Percentiles rank a stretch among this genome's conserved stretches.
These are phyloP conservation scores for Hysterangium stoloniferum DNA, from an alignment of 768 basidiomycete species.

Conservation along the genomic window DNA sequence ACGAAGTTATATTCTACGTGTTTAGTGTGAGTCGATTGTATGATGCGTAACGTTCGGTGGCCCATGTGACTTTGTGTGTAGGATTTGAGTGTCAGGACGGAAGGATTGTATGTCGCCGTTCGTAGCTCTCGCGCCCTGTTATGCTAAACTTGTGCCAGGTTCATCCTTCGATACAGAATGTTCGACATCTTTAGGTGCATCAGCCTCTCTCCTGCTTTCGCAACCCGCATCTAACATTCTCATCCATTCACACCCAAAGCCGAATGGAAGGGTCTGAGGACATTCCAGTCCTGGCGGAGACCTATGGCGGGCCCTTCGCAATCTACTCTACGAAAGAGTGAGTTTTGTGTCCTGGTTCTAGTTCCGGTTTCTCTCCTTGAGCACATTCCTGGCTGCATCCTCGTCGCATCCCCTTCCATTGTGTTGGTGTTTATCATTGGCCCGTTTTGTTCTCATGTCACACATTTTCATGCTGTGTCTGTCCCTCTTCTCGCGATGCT, in stretches of 20 bases:
- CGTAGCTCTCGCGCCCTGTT: background rate
- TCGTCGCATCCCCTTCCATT: too few relatives aligned
- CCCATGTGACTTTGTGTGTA: constrained; percentile 18
- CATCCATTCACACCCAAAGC: background rate
- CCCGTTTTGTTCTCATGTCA: background rate
- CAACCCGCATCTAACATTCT: background rate
- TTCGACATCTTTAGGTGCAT: constrained; percentile 41
- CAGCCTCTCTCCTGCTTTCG: background rate
- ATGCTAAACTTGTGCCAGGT: constrained; percentile 23
- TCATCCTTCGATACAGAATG: constrained; percentile 58
- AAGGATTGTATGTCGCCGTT: constrained; percentile 32
- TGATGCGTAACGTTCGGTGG: too few relatives aligned
- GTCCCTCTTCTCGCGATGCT: background rate
- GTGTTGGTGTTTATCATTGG: too few relatives aligned
- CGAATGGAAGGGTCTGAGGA: constrained; percentile 18
- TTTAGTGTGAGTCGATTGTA: constrained; percentile 49
- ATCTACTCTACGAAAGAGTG: constrained; percentile 62
- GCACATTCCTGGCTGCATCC: background rate
- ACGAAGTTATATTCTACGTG: constrained; percentile 51
- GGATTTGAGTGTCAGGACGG: constrained; percentile 66
- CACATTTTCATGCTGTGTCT: background rate
- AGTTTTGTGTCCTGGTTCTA: background rate
- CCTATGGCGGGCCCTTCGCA: constrained; percentile 54
- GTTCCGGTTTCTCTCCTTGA: background rate
- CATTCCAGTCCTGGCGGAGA: constrained; percentile 49